These are phyloP conservation scores for Endothia cerciana DNA, from an alignment of 2,329 filamentous ascomycete genomes.

Conservation along the genomic window DNA sequence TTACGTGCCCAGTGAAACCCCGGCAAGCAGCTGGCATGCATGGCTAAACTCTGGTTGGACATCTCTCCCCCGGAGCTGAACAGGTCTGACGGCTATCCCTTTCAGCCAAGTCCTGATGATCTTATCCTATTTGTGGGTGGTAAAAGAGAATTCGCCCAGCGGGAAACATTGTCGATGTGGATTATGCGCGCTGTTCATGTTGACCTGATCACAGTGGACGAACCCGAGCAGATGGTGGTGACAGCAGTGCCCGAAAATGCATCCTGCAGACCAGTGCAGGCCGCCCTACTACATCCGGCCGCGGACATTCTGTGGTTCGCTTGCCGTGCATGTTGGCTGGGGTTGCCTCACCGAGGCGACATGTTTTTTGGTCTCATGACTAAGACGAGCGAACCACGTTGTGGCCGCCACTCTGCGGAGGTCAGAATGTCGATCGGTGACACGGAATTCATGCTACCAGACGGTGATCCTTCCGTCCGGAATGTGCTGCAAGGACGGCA, in stretches of 20 bases:
- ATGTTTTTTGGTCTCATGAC: conserved; percentile 6
- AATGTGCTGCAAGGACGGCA: conserved; percentile 8
- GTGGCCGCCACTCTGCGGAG: neutral
- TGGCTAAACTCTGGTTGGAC: neutral
- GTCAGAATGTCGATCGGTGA: neutral
- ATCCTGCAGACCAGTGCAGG: conserved; percentile 16
- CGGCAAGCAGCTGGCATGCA: neutral
- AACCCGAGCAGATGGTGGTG: neutral
- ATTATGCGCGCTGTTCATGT: neutral
- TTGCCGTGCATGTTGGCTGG: conserved; percentile 9
- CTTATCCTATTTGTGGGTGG: neutral
- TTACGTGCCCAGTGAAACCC: conserved; percentile 2
- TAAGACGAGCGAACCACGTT: conserved; percentile 15
- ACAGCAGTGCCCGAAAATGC: neutral
- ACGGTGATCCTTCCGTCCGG: neutral
- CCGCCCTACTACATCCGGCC: conserved; percentile 14
- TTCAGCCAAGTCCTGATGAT: neutral
- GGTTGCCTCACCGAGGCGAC: conserved; percentile 25
- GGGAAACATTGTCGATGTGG: neutral
- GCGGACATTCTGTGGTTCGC: conserved; percentile 17
- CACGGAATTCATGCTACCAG: neutral
- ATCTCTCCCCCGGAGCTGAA: neutral
- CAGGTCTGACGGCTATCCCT: neutral
- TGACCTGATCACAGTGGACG: too few species aligned
- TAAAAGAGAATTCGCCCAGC: neutral